Evolutionary conservation across 2,329 filamentous ascomycete species (phyloP).

Genomic region (Fusarium sp.): DNA sequence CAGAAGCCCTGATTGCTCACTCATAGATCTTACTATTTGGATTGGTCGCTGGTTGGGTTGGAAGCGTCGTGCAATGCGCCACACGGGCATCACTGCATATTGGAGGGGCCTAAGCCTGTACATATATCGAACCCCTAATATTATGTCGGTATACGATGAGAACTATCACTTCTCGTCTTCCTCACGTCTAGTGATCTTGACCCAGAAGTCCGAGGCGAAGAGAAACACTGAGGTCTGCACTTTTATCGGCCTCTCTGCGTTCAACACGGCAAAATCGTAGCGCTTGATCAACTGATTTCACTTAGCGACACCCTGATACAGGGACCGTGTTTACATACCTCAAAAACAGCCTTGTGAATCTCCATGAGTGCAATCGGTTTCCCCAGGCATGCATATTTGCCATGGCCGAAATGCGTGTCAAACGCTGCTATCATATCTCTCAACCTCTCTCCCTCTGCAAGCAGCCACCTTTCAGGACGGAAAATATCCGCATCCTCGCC

Average conservation of each 20-base stretch:
- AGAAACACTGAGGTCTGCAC: constrained; percentile 53
- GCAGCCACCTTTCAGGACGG: constrained; percentile 68
- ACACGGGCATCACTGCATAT: not conserved
- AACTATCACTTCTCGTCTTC: not conserved
- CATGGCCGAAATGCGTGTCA: constrained; percentile 62
- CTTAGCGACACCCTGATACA: not conserved
- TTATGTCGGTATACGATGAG: not conserved
- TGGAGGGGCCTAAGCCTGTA: not conserved
- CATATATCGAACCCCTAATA: not conserved
- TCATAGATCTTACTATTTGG: not conserved
- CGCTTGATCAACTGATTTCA: constrained; percentile 49
- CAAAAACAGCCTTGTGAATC: constrained; percentile 62
- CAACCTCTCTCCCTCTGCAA: constrained; percentile 50
- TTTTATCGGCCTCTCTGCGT: constrained; percentile 53
- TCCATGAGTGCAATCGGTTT: constrained; percentile 63
- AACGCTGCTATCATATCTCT: constrained; percentile 54
- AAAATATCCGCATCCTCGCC: constrained; percentile 66
- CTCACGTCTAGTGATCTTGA: constrained; percentile 47
- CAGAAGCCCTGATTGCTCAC: not conserved
- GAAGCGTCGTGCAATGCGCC: too few species aligned
- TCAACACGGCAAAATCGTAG: constrained; percentile 53
- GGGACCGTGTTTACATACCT: constrained; percentile 52
- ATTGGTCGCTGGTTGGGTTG: not conserved
- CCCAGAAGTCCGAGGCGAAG: constrained; percentile 55
- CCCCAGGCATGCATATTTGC: constrained; percentile 61